Percentiles rank a stretch among this genome's conserved stretches.
These are phyloP conservation scores for Mallotus nudiflorus DNA, from an alignment of 345 rosid species.

Conservation along the genomic window DNA sequence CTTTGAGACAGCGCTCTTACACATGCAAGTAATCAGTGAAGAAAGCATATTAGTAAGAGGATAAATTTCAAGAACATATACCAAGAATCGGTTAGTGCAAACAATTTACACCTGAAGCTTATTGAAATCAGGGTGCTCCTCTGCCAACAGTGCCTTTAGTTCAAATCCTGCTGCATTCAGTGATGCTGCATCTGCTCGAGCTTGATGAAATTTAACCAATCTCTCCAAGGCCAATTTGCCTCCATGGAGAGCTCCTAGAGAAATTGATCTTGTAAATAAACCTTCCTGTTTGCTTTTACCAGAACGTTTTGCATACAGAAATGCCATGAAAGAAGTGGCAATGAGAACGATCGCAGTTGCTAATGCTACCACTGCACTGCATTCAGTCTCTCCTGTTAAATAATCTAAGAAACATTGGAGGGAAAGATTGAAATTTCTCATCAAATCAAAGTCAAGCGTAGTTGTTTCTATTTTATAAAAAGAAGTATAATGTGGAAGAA, in stretches of 20 bases:
- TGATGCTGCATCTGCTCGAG: constrained; percentile 29
- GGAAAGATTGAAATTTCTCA: background rate
- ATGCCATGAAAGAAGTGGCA: constrained; percentile 45
- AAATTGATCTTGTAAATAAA: constrained; percentile 38
- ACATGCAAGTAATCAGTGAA: background rate
- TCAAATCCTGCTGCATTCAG: constrained; percentile 28
- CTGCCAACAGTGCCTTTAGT: constrained; percentile 30
- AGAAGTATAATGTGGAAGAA: too few species aligned
- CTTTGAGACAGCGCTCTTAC: constrained; percentile 36
- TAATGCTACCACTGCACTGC: constrained; percentile 41
- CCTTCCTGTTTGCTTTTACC: constrained; percentile 24
- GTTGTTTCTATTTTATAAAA: background rate
- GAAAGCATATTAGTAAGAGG: too few species aligned
- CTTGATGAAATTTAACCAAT: constrained; percentile 46
- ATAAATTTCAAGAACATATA: too few species aligned
- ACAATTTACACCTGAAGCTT: constrained; percentile 46
- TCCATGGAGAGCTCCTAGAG: constrained; percentile 54
- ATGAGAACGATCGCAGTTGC: constrained; percentile 42
- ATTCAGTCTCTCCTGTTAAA: constrained; percentile 34
- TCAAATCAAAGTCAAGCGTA: constrained; percentile 3
- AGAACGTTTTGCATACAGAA: constrained; percentile 35
- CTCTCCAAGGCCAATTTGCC: constrained; percentile 56
- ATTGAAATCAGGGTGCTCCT: constrained; percentile 37
- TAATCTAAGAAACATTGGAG: constrained; percentile 27
- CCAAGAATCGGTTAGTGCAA: too few species aligned